Conservation (phyloP, 306 rosid genomes). For the Hippophae rhamnoides region DNA sequence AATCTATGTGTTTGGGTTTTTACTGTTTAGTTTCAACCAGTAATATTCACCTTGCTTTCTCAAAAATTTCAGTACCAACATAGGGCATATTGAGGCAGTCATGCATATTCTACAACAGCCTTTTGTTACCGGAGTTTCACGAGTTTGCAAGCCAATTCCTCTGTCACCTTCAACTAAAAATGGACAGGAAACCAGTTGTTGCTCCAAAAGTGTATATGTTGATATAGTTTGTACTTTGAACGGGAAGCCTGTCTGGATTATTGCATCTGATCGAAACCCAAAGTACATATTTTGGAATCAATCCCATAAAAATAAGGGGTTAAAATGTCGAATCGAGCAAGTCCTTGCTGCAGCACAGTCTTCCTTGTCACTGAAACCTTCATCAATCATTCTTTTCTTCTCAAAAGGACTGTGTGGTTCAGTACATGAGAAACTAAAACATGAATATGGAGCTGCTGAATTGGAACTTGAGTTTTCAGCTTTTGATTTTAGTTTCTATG, state of each 20-base stretch:
- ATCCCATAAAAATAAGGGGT: constrained; percentile 47
- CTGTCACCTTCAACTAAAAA: constrained; percentile 26
- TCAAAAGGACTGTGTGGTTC: constrained; percentile 42
- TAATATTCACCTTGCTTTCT: neutral
- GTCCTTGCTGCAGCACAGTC: constrained; percentile 47
- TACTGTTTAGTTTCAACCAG: neutral
- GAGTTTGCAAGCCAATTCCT: constrained; percentile 78
- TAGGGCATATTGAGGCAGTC: constrained; percentile 83
- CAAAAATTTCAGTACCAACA: constrained; percentile 44
- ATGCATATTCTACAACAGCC: constrained; percentile 76
- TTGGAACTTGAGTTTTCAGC: constrained; percentile 36
- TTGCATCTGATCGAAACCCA: constrained; percentile 83
- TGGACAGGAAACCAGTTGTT: constrained; percentile 13
- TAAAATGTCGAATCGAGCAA: constrained; percentile 50
- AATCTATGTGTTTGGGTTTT: neutral
- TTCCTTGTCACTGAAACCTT: constrained; percentile 54
- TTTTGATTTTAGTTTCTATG: constrained; percentile 34
- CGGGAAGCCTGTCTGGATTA: constrained; percentile 75
- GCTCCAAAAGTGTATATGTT: constrained; percentile 41
- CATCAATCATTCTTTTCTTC: constrained; percentile 69
- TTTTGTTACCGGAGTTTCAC: constrained; percentile 65
- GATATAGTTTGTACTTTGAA: constrained; percentile 63
- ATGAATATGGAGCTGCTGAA: constrained; percentile 53
- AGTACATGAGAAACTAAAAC: constrained; percentile 32
- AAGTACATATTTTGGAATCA: constrained; percentile 51